A percentile compares a stretch with the other conserved stretches of the same genome.
Conservation (phyloP, 768 basidiomycete genomes). For the Arthromyces matolae region DNA sequence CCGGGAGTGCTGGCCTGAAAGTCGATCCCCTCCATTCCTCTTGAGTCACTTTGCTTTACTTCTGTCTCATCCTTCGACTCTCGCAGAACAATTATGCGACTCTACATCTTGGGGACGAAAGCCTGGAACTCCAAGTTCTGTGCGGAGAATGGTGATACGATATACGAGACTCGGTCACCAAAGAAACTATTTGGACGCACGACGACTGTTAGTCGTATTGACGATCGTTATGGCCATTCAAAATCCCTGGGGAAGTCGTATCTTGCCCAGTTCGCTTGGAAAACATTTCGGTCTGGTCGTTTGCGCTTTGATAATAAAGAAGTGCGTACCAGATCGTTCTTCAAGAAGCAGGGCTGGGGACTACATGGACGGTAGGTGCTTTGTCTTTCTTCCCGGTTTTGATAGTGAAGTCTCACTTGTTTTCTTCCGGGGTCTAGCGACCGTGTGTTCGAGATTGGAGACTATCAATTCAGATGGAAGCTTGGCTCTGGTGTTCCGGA, state of each 20-base stretch:
- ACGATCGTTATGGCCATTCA: conserved; percentile 7
- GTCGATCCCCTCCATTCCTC: not conserved
- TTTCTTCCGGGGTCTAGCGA: conserved; percentile 11
- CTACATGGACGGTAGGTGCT: conserved; percentile 19
- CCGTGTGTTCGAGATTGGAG: conserved; percentile 22
- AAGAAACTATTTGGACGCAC: conserved; percentile 17
- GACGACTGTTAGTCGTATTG: conserved; percentile 15
- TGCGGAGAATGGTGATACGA: conserved; percentile 19
- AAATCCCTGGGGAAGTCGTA: conserved; percentile 14
- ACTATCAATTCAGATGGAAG: conserved; percentile 21
- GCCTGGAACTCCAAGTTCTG: conserved; percentile 20
- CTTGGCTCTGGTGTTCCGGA: conserved; percentile 15
- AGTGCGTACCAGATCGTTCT: conserved; percentile 19
- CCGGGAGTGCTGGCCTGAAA: no score
- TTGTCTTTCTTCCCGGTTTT: not conserved
- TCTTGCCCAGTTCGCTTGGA: conserved; percentile 22
- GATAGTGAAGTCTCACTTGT: not conserved
- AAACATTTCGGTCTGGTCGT: conserved; percentile 16
- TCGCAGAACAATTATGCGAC: conserved; percentile 17
- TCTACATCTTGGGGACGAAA: conserved; percentile 19
- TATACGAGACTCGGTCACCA: conserved; percentile 22
- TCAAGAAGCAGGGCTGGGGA: conserved; percentile 22
- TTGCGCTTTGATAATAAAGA: conserved; percentile 18
- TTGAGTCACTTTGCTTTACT: not conserved
- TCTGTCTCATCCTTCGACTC: not conserved